These are phyloP conservation scores for Sanghuangporus weigelae DNA, from an alignment of 1,284 basidiomycete genomes.

Conservation along the genomic window DNA sequence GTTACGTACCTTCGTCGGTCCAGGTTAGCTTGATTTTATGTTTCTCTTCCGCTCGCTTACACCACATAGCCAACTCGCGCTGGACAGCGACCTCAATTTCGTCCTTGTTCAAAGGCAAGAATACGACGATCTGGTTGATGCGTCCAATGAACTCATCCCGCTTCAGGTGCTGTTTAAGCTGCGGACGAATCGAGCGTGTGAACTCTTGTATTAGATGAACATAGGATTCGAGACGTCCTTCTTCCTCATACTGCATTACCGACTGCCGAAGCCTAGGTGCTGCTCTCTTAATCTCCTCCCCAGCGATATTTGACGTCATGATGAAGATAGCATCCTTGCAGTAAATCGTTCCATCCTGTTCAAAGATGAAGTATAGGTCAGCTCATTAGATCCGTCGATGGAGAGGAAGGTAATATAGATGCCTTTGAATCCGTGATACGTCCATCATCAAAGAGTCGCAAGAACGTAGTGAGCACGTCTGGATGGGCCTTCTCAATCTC, in stretches of 20 bases:
- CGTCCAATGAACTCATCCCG: conserved; percentile 15
- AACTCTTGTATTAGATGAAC: conserved; percentile 4
- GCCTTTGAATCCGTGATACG: conserved; percentile 15
- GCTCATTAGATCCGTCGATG: not conserved
- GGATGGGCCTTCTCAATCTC: conserved; percentile 15
- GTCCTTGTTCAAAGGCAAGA: conserved; percentile 13
- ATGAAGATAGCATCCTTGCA: conserved; percentile 16
- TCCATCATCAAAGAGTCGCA: conserved; percentile 15
- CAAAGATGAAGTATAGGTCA: no score
- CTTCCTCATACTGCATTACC: conserved; percentile 2
- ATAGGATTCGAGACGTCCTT: conserved; percentile 11
- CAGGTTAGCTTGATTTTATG: conserved; percentile 11
- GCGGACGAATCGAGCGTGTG: conserved; percentile 9
- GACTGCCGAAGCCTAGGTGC: conserved; percentile 1
- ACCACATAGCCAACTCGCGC: conserved; percentile 6
- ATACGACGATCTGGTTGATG: conserved; percentile 15
- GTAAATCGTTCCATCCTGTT: conserved; percentile 7
- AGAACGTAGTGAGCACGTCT: conserved; percentile 13
- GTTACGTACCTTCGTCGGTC: conserved; percentile 6
- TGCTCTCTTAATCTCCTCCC: conserved; percentile 6
- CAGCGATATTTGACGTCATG: conserved; percentile 14
- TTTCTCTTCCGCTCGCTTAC: conserved; percentile 8
- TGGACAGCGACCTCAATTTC: conserved; percentile 8
- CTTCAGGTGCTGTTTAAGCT: conserved; percentile 4
- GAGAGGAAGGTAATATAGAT: not conserved